Evolutionary conservation across 306 rosid species (phyloP).

Genomic region (Lathyrus tuberosus): DNA sequence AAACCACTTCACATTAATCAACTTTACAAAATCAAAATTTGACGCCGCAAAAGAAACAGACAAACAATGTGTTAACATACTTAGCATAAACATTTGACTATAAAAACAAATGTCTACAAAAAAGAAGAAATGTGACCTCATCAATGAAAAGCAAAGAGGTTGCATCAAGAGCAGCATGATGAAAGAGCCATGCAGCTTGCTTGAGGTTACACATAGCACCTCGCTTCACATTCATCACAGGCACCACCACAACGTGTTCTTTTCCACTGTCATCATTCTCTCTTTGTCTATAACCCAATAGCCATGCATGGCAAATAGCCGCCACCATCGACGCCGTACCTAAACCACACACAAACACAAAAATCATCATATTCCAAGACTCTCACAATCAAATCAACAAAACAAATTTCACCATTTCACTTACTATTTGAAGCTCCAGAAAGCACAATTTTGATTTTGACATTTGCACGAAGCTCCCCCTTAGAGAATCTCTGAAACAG

Average conservation of each 20-base stretch:
- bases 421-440: conserved; percentile 74
- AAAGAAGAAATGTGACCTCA: conserved; percentile 52
- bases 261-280: conserved; percentile 41
- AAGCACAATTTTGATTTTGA: conserved; percentile 51
- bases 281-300: conserved; percentile 56
- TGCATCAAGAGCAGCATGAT: conserved; percentile 74
- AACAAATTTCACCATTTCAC: conserved; percentile 14
- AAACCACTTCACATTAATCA: too few species aligned
- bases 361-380: conserved; percentile 6
- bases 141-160: conserved; percentile 67
- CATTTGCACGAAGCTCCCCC: conserved; percentile 47
- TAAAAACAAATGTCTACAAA: background rate
- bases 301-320: conserved; percentile 80
- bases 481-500: conserved; percentile 43
- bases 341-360: conserved; percentile 43
- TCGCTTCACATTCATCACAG: conserved; percentile 74
- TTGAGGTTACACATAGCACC: conserved; percentile 69
- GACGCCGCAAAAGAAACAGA: too few species aligned
- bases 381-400: background rate
- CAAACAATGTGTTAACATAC: too few species aligned
- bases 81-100: background rate
- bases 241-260: conserved; percentile 59
- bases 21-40: too few species aligned
- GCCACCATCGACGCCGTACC: conserved; percentile 89
- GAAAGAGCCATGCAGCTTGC: conserved; percentile 87